Conservation (phyloP, 1,284 basidiomycete species). For the Moniliophthora roreri region DNA sequence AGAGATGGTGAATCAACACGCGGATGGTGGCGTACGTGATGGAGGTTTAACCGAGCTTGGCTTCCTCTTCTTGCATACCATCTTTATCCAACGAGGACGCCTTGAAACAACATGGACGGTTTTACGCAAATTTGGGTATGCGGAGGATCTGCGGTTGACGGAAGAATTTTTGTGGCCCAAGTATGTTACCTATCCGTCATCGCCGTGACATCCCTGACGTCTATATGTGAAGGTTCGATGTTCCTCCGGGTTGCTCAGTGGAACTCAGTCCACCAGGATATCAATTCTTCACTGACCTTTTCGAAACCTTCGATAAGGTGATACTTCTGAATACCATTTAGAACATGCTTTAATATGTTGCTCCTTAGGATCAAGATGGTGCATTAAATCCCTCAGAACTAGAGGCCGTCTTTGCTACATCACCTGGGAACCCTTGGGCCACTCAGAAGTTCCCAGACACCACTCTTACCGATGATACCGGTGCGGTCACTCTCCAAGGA, state of each 20-base stretch:
- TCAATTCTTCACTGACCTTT: constrained; percentile 97
- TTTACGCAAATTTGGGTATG: constrained; percentile 93
- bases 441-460: constrained; percentile 87
- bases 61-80: constrained; percentile 94
- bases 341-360: background rate
- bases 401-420: constrained; percentile 88
- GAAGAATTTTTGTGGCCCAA: constrained; percentile 87
- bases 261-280: constrained; percentile 93
- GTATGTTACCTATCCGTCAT: constrained; percentile 40
- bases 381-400: constrained; percentile 87
- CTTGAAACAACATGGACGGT: constrained; percentile 99
- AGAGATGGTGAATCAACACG: constrained; percentile 80
- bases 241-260: constrained; percentile 91
- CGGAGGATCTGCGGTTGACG: constrained; percentile 88
- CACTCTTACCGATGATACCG: constrained; percentile 87
- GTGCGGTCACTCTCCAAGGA: constrained; percentile 91
- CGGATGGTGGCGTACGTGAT: constrained; percentile 64
- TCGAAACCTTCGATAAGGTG: constrained; percentile 95
- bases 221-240: constrained; percentile 71
- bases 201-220: constrained; percentile 19
- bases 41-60: constrained; percentile 90
- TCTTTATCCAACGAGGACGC: constrained; percentile 95
- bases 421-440: constrained; percentile 93
- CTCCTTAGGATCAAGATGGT: constrained; percentile 86
- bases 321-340: no score